Base-by-base conservation (phyloP, 352 stramenopile species). In the Globisporangium takayamanum region DNA sequence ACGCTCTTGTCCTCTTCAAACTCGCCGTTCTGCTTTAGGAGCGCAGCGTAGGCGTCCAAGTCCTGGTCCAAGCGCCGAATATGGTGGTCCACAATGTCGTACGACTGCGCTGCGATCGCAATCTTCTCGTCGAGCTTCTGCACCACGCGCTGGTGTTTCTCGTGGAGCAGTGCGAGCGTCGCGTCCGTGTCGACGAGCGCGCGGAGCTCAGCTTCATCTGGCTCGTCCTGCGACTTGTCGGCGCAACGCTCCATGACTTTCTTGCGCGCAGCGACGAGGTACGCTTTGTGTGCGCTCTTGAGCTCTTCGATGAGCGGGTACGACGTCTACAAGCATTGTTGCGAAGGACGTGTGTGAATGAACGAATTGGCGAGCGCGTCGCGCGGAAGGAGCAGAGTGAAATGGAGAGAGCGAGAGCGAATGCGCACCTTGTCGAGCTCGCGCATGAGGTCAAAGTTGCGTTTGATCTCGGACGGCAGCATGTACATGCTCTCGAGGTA, bases 41-140 rank as follows among this genome's bases (percentile, higher is more conserved):
- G 62, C 49, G 75, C 55, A 12, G 76, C 73, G 56, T 92, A 94
- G 33, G 69, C 85, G 50, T 89, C 84, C 6, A 94, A 59, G 49
- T 92, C 84, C 52, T 86, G 68, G 55, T 92, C 84, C 26, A 94
- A 53, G 10, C 84, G 82, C 6, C 81, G 78, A 59, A 94, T 94
- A 51, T 94, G 84, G 65, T 92, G 84, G 61, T 94, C 84, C 26
- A 94, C 80, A 55, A 94, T 75, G 67, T 92, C 84, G 66, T 94
- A 94, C 44, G 74, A 88, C 64, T 94, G 84, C 53, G 79, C 80
- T 18, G 84, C 84, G 59, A 94, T 94, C 48, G 84, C 84, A 52
- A 92, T 85, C 60, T 94, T 94, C 71, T 94, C 84, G 66, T 94
- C 84, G 54, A 92, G 73, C 59, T 94, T 92, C 68, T 94, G 82